These are phyloP conservation scores for Jacaranda mimosifolia DNA, from an alignment of 257 asterid species.

Conservation along the genomic window DNA sequence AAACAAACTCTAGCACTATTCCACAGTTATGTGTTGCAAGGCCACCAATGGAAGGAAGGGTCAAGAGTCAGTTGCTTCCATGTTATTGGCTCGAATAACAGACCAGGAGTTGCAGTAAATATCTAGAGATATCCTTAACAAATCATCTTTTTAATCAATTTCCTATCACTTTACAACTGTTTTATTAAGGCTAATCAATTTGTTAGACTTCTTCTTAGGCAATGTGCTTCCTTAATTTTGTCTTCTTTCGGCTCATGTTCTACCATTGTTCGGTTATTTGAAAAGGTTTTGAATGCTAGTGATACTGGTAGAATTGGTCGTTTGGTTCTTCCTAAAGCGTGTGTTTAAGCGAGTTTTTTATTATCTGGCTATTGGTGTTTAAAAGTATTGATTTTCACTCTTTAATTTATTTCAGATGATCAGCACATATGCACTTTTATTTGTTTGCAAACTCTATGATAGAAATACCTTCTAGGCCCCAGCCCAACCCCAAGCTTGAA, in stretches of 20 bases:
- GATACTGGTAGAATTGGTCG: conserved; percentile 99
- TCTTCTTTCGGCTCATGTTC: conserved; percentile 74
- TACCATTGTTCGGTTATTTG: conserved; percentile 86
- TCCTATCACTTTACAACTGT: background rate
- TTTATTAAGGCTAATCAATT: background rate
- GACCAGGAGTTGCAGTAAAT: conserved; percentile 95
- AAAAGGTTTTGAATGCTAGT: conserved; percentile 97
- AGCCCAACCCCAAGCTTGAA: too few species aligned
- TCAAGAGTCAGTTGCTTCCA: conserved; percentile 93
- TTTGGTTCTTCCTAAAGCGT: conserved; percentile 98
- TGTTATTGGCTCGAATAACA: conserved; percentile 97
- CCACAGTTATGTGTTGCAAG: conserved; percentile 87
- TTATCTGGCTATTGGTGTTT: conserved; percentile 28
- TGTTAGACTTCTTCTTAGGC: conserved; percentile 13
- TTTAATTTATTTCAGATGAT: background rate
- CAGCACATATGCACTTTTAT: background rate
- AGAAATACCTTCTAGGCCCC: too few species aligned
- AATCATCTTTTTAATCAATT: background rate
- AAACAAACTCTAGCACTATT: conserved; percentile 55
- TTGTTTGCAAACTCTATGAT: background rate
- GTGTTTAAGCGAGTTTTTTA: conserved; percentile 83
- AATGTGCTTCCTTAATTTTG: conserved; percentile 58
- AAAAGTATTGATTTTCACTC: background rate
- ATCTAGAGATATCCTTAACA: conserved; percentile 91
- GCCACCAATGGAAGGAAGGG: conserved; percentile 95